Percentiles rank a stretch among this genome's conserved stretches.
phyloP scores from a whole-genome alignment of 257 asterid genomes.

The Nicotiana obtusifolia region DNA sequence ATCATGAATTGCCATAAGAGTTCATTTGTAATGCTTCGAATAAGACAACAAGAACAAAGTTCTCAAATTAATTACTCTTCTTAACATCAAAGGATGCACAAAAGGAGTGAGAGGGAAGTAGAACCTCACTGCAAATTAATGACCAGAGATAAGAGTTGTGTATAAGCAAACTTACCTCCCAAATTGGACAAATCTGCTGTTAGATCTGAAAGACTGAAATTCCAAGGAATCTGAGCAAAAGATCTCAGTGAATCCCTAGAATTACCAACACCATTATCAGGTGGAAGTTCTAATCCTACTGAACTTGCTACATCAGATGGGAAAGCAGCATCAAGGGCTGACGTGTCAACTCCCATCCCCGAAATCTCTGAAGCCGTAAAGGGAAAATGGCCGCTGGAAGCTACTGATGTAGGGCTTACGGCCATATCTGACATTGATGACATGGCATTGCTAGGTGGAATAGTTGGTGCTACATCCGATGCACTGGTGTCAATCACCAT shows the following conservation, averaged over 20 bases:
- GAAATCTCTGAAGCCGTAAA: constrained; percentile 80
- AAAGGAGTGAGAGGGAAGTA: not conserved
- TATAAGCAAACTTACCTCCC: constrained; percentile 51
- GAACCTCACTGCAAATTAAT: not conserved
- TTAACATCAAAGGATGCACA: not conserved
- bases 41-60: not conserved
- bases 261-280: constrained; percentile 76
- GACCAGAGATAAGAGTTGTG: not conserved
- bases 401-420: constrained; percentile 86
- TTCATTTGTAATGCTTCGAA: not conserved
- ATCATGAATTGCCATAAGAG: not conserved
- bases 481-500: constrained; percentile 58
- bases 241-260: constrained; percentile 83
- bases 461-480: constrained; percentile 48
- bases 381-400: constrained; percentile 90
- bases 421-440: constrained; percentile 81
- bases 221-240: constrained; percentile 86
- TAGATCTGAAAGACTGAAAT: constrained; percentile 85
- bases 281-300: constrained; percentile 70
- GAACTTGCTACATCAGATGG: constrained; percentile 80
- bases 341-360: constrained; percentile 76
- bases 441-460: constrained; percentile 63
- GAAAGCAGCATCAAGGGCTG: constrained; percentile 80
- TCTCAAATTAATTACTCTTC: not conserved
- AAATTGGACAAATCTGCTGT: constrained; percentile 87